These are phyloP conservation scores for Ilyonectria sp. DNA, from an alignment of 2,329 filamentous ascomycete species.

Conservation along the genomic window DNA sequence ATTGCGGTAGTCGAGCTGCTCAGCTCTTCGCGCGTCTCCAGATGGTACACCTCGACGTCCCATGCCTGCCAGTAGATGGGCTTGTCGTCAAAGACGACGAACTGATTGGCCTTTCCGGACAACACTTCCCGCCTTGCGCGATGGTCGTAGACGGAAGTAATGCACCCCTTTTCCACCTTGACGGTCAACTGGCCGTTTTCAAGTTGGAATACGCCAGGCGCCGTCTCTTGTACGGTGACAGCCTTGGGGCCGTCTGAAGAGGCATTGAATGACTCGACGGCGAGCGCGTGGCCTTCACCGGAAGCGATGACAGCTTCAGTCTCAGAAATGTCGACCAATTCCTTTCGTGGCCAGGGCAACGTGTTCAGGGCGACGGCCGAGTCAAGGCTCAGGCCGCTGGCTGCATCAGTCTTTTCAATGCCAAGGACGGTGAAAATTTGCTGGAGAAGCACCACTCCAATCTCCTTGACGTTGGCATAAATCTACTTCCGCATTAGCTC, in stretches of 20 bases:
- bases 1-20: constrained; percentile 83
- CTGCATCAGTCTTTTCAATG: constrained; percentile 36
- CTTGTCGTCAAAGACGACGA: constrained; percentile 97
- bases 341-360: constrained; percentile 85
- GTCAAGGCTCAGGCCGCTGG: constrained; percentile 47
- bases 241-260: constrained; percentile 58
- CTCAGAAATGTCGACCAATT: constrained; percentile 77
- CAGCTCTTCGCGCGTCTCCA: constrained; percentile 77
- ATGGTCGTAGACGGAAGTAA: constrained; percentile 86
- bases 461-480: constrained; percentile 86
- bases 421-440: constrained; percentile 80
- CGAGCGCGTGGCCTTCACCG: constrained; percentile 68
- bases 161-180: constrained; percentile 80
- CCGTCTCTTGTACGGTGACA: constrained; percentile 67
- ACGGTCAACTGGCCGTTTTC: constrained; percentile 84
- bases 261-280: constrained; percentile 65
- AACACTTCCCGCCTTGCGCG: constrained; percentile 63
- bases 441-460: constrained; percentile 79
- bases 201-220: constrained; percentile 80
- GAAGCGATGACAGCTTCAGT: constrained; percentile 68
- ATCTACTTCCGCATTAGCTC: constrained; percentile 62
- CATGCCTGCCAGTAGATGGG: constrained; percentile 97
- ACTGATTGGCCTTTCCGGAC: constrained; percentile 86
- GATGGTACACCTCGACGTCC: constrained; percentile 97
- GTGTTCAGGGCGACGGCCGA: constrained; percentile 83